Conservation (phyloP, 176 grass and related monocot genomes). For the Hordeum vulgare region DNA sequence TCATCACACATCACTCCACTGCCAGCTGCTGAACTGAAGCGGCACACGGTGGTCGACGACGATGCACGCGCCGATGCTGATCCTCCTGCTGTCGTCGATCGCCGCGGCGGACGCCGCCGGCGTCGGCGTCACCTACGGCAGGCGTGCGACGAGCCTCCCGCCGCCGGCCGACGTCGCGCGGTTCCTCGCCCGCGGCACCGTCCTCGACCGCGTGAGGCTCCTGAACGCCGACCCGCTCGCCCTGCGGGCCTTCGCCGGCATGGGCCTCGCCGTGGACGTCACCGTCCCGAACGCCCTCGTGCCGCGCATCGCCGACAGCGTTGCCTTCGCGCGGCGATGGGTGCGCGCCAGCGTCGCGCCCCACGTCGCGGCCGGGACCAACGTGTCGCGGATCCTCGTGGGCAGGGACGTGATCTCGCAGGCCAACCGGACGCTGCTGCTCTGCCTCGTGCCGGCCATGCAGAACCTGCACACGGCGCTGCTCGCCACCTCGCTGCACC, state of each 20-base stretch:
- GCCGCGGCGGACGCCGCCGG: slow-evolving; percentile 20
- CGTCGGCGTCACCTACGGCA: slow-evolving; percentile 75
- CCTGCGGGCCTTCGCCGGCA: slow-evolving; percentile 55
- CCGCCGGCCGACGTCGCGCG: slow-evolving; percentile 43
- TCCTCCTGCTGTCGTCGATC: slow-evolving; percentile 11
- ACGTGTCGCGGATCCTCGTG: slow-evolving; percentile 53
- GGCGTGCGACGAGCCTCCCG: slow-evolving; percentile 43
- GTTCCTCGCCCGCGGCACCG: slow-evolving; percentile 59
- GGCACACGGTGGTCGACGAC: not conserved
- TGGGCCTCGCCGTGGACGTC: slow-evolving; percentile 53
- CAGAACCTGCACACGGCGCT: slow-evolving; percentile 65
- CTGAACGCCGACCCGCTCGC: slow-evolving; percentile 42
- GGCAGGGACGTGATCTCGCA: slow-evolving; percentile 66
- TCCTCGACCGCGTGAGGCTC: slow-evolving; percentile 64
- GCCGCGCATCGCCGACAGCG: slow-evolving; percentile 18
- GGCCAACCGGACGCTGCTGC: slow-evolving; percentile 45
- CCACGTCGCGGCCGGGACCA: slow-evolving; percentile 15
- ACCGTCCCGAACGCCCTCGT: slow-evolving; percentile 51
- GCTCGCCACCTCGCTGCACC: slow-evolving; percentile 18
- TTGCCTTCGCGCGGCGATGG: slow-evolving; percentile 36
- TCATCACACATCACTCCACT: not conserved
- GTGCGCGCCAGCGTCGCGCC: slow-evolving; percentile 44
- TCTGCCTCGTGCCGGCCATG: slow-evolving; percentile 61
- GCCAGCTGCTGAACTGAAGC: not conserved
- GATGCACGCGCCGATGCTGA: not conserved